Base-by-base conservation (phyloP, 192 early-diverging fungal genomes). In the Pilaira anomala region DNA sequence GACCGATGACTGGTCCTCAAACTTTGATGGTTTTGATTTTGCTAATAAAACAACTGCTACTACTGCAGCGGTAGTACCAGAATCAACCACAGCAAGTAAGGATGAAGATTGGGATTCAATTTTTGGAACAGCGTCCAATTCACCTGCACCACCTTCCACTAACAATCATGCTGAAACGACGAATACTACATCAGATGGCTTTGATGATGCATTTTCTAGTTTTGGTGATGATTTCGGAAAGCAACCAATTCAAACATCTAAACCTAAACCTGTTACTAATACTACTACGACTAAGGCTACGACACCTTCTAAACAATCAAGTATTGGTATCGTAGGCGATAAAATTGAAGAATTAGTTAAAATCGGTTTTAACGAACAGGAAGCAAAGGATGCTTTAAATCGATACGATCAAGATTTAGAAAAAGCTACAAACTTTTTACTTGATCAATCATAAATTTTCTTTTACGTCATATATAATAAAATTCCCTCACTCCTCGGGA, bases 361-460 rank as follows among this genome's bases (percentile, higher is more conserved):
- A 49, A 88, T 90, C 84, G 88, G 88, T 3, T 89, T 89, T 65
- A 78, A 82, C 13, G 76, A 76, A n/a, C 75, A 82, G 12, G 85
- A 88, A 68, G 87, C 86, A 5, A 76, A 82, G 26, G 80, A 84
- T 9, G 88, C 88, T 1, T 72, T 89, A 44, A 82, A 87, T 42
- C 82, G 80, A 76, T 87, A 83, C 49, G 85, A 89, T 51, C 81
- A 88, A 58, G 86, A 89, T 65, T 69, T 84, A 19, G 77, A 81
- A 59, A 87, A 85, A 72, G 88, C 88, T 1, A 82, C 82, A 58
- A 89, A 89, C 68, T 87, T 85, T 64, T 73, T 89, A 48, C 74
- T 89, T 42, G 88, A 89, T 74, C 77, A 80, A 60, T 59, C 39
- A 3, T 36, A n/a, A n/a, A n/a, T n/a, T n/a, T n/a, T n/a, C n/a